Evolutionary conservation across 2,329 filamentous ascomycete species (phyloP).

Genomic region (Pseudocercospora vitis): DNA sequence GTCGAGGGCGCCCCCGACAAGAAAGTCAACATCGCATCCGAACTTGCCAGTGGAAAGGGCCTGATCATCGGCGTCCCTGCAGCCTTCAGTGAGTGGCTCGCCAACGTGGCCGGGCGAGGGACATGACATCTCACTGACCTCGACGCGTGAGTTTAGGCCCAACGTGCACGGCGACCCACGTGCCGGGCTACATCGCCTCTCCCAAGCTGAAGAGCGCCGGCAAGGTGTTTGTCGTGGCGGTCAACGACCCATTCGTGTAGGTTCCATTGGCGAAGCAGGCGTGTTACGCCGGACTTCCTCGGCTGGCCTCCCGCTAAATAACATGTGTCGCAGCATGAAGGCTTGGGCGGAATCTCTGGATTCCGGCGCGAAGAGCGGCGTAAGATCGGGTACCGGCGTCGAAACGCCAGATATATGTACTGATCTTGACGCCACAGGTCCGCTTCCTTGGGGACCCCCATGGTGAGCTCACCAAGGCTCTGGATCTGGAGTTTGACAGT

Average conservation of each 20-base stretch:
- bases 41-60: conserved; percentile 67
- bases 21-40: conserved; percentile 80
- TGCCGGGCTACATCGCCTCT: conserved; percentile 84
- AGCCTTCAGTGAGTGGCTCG: conserved; percentile 41
- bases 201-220: conserved; percentile 72
- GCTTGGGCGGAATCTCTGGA: conserved; percentile 81
- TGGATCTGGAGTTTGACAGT: conserved; percentile 81
- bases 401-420: conserved; percentile 5
- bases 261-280: conserved; percentile 5
- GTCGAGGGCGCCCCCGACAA: conserved; percentile 86
- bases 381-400: conserved; percentile 43
- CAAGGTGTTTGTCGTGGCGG: conserved; percentile 82
- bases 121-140: background rate
- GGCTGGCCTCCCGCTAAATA: conserved; percentile 1
- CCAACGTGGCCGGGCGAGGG: conserved; percentile 8
- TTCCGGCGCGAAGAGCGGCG: conserved; percentile 70
- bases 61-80: conserved; percentile 79
- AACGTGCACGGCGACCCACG: conserved; percentile 66
- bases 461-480: conserved; percentile 75
- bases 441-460: conserved; percentile 85
- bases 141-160: no score
- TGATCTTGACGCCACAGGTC: conserved; percentile 56
- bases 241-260: conserved; percentile 94
- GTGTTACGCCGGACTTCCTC: conserved; percentile 1
- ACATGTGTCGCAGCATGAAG: conserved; percentile 60